A percentile compares a stretch with the other conserved stretches of the same genome.
Evolutionary conservation across 192 early-diverging fungal species (phyloP).

Genomic region (Podila epicladia): DNA sequence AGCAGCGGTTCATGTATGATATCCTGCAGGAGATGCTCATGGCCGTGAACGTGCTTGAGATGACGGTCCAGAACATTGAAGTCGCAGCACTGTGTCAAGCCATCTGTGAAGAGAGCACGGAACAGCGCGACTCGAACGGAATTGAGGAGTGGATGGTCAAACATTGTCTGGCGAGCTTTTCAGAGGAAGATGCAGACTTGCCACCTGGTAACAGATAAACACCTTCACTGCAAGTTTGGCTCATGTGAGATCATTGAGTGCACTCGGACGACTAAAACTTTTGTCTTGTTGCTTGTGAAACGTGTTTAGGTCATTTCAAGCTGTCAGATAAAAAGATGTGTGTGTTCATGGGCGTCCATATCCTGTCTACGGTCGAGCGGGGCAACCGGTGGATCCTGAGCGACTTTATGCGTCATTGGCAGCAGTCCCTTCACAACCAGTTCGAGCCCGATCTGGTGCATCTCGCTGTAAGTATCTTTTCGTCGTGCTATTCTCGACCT

Average conservation of each 20-base stretch:
- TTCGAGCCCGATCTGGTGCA: conserved; percentile 37
- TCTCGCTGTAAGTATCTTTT: conserved; percentile 30
- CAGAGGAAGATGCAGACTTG: conserved; percentile 1
- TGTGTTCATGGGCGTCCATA: conserved; percentile 28
- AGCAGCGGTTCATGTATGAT: conserved; percentile 37
- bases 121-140: neutral
- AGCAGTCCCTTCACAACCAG: conserved; percentile 35
- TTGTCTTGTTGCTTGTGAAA: neutral
- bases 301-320: conserved; percentile 6
- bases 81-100: neutral
- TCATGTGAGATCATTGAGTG: neutral
- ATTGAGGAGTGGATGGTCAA: conserved; percentile 44
- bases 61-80: conserved; percentile 14
- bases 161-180: conserved; percentile 32
- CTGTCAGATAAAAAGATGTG: conserved; percentile 22
- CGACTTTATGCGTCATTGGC: conserved; percentile 56
- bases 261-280: neutral
- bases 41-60: conserved; percentile 19
- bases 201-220: conserved; percentile 1
- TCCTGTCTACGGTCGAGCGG: conserved; percentile 24
- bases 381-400: conserved; percentile 52
- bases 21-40: conserved; percentile 39
- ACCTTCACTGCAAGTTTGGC: neutral
- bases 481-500: neutral
- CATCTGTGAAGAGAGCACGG: conserved; percentile 15